phyloP scores from a whole-genome alignment of 257 asterid species.

The Gentiana macrophylla region DNA sequence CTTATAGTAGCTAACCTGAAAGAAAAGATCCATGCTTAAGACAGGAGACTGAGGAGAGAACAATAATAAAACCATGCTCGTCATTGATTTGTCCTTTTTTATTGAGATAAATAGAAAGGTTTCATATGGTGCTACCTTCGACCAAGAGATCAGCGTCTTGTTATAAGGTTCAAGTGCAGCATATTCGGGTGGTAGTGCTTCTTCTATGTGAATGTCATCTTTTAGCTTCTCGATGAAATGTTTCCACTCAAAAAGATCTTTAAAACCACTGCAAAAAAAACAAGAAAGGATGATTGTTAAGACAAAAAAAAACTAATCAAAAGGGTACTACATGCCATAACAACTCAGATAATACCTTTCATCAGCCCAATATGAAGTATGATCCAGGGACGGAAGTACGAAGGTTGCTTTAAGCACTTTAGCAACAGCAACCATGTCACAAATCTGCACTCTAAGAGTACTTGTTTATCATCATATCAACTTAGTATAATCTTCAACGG shows the following conservation, averaged over 20 bases:
- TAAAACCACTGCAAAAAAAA: slow-evolving; percentile 61
- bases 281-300: slow-evolving; percentile 1
- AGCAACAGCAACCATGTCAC: slow-evolving; percentile 99
- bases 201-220: slow-evolving; percentile 74
- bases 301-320: slow-evolving; percentile 1
- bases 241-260: slow-evolving; percentile 94
- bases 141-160: slow-evolving; percentile 97
- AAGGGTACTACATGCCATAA: background rate
- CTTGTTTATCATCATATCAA: slow-evolving; percentile 54
- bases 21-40: slow-evolving; percentile 3
- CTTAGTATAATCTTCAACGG: slow-evolving; percentile 12
- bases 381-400: slow-evolving; percentile 94
- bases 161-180: slow-evolving; percentile 68
- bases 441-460: slow-evolving; percentile 91
- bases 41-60: slow-evolving; percentile 1
- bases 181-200: slow-evolving; percentile 68
- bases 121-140: slow-evolving; percentile 49
- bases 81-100: background rate
- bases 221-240: slow-evolving; percentile 71
- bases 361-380: slow-evolving; percentile 95
- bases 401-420: slow-evolving; percentile 87
- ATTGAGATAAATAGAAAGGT: background rate
- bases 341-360: slow-evolving; percentile 44
- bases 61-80: slow-evolving; percentile 2
- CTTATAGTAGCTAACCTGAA: slow-evolving; percentile 76